Base-by-base conservation (phyloP, 1,284 basidiomycete genomes). In the Microbotryum violaceum region DNA sequence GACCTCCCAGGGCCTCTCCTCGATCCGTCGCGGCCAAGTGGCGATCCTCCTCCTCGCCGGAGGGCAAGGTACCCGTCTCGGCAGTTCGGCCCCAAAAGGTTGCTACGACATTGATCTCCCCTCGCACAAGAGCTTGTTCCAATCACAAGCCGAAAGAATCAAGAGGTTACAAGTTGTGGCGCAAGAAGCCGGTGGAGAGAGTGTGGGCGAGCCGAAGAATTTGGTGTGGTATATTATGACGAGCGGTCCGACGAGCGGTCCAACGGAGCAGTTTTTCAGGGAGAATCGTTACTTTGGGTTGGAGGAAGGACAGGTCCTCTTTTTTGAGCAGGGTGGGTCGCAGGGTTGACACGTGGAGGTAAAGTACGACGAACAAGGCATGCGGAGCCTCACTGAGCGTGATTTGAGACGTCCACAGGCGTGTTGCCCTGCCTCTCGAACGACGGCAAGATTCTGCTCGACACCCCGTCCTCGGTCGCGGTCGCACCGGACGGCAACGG, bases 201-300 rank as follows among this genome's bases (percentile, higher is more conserved):
- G 75, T 81, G 27, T 6, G 2, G 74, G 78, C 18, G 83, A 82
- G 54, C 81, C 82, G 4, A 70, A 71, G 37, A 84, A 87, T 57
- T 84, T 97, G 64, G 88, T 85, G 56, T 98, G 96, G 96, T 98
- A 97, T 79, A 85, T 99, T 73, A 99, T 99, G 96, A 98, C 94
- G 61, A 92, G 89, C 72, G 93, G 93, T 20, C 94, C 96, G 29
- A 99, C 96, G 31, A 83, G 92, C 65, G 79, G 78, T 61, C 87
- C 87, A 57, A 98, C 96, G 29, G 88, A 91, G 75, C 78, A 79
- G 49, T 98, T 88, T 80, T 97, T 98, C 78, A 79, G 78, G 63
- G 79, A 83, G 70, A 81, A 92, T 77, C 77, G 77, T 8, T 89
- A 82, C 79, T 99, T 98, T 75, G 94, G 94, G 5, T 81, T 99